Percentiles rank a stretch among this genome's conserved stretches.
Conservation (phyloP, 2,329 filamentous ascomycete species). For the Mollisia scopiformis region DNA sequence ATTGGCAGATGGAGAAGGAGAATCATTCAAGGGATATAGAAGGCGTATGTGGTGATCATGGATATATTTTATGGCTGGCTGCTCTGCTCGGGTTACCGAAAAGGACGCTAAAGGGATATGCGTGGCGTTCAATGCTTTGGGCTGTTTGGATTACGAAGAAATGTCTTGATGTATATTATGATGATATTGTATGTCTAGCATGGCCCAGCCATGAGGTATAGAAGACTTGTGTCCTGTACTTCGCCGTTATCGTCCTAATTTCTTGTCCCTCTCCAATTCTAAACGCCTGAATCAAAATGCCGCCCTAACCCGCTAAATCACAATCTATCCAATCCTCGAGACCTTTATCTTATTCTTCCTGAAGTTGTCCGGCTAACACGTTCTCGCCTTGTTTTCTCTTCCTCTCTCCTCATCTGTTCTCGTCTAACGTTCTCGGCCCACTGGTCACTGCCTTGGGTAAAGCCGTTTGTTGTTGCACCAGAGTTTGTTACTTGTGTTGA, state of each 20-base stretch:
- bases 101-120: neutral
- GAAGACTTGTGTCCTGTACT: neutral
- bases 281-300: neutral
- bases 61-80: neutral
- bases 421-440: slow-evolving; percentile 26
- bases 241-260: neutral
- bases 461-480: slow-evolving; percentile 17
- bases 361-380: slow-evolving; percentile 23
- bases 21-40: slow-evolving; percentile 51
- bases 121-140: neutral
- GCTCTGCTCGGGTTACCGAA: neutral
- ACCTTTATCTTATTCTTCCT: slow-evolving; percentile 11
- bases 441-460: slow-evolving; percentile 19
- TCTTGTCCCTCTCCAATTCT: neutral
- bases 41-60: slow-evolving; percentile 54
- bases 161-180: slow-evolving; percentile 12
- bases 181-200: slow-evolving; percentile 9
- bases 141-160: neutral
- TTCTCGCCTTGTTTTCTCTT: slow-evolving; percentile 21
- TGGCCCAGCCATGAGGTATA: slow-evolving; percentile 21
- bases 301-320: slow-evolving; percentile 6
- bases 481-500: slow-evolving; percentile 12
- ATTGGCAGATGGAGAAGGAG: slow-evolving; percentile 40
- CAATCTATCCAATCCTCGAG: neutral
- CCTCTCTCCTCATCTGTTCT: slow-evolving; percentile 25